These are phyloP conservation scores for Pogostemon cablin DNA, from an alignment of 257 asterid genomes.

Conservation along the genomic window DNA sequence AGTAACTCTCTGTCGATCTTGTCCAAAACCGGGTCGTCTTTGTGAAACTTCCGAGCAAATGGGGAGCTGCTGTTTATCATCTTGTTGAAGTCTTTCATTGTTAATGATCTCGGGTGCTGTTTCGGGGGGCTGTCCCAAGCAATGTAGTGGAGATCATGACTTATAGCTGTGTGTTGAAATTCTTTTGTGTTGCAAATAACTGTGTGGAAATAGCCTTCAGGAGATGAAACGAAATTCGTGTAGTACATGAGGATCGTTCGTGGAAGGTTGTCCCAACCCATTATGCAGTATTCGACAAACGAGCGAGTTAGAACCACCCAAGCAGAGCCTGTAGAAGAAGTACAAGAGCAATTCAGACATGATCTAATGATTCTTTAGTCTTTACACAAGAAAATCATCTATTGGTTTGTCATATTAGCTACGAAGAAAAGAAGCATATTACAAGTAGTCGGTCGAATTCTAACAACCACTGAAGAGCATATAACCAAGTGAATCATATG, in stretches of 20 bases:
- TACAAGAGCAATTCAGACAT: neutral
- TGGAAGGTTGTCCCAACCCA: constrained; percentile 98
- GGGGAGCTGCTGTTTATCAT: constrained; percentile 97
- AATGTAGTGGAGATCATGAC: constrained; percentile 94
- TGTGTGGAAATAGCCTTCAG: constrained; percentile 97
- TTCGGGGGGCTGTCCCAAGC: constrained; percentile 99
- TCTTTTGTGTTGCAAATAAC: constrained; percentile 83
- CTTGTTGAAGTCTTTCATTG: constrained; percentile 63
- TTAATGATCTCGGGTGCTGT: constrained; percentile 81
- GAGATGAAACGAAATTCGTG: constrained; percentile 85
- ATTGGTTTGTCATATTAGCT: neutral
- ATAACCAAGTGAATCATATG: no score
- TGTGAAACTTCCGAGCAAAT: constrained; percentile 88
- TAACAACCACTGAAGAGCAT: no score
- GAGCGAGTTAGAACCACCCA: constrained; percentile 93
- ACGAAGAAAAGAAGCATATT: no score
- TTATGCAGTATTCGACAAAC: constrained; percentile 84
- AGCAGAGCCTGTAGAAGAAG: constrained; percentile 74
- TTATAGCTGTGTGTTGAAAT: constrained; percentile 70
- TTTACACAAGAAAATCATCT: neutral
- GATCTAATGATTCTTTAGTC: neutral
- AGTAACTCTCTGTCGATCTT: constrained; percentile 79
- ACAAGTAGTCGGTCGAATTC: no score
- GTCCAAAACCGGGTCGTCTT: constrained; percentile 77
- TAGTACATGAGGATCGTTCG: constrained; percentile 94